Evolutionary conservation across 352 stramenopile genomes (phyloP).

Genomic region (Pythium guiyangense): DNA sequence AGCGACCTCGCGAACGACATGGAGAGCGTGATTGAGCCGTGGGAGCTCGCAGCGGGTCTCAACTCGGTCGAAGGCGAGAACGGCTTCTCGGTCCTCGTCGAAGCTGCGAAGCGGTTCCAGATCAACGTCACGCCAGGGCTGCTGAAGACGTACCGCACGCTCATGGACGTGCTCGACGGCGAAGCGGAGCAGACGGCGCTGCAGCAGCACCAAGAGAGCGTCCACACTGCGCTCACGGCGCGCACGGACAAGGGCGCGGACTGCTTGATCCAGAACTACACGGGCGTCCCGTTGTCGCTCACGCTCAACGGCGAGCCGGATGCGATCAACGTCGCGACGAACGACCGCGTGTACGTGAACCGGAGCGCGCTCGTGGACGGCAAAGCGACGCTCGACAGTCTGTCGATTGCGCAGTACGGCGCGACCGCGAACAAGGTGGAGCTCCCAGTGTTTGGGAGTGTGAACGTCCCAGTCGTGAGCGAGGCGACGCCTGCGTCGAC

Average conservation of each 20-base stretch:
- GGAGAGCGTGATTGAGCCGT: slow-evolving; percentile 72
- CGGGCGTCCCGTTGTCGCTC: slow-evolving; percentile 50
- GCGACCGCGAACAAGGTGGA: slow-evolving; percentile 26
- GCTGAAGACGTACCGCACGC: slow-evolving; percentile 66
- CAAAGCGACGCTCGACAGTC: slow-evolving; percentile 29
- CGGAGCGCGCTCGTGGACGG: slow-evolving; percentile 25
- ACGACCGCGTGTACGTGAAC: slow-evolving; percentile 41
- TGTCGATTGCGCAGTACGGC: slow-evolving; percentile 67
- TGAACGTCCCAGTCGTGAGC: slow-evolving; percentile 53
- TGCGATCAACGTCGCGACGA: slow-evolving; percentile 33
- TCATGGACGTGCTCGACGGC: slow-evolving; percentile 75
- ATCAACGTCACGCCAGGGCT: slow-evolving; percentile 72
- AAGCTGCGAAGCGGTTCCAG: slow-evolving; percentile 67
- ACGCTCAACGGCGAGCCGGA: slow-evolving; percentile 36
- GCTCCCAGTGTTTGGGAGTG: slow-evolving; percentile 53
- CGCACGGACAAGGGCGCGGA: slow-evolving; percentile 38
- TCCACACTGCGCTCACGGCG: slow-evolving; percentile 29
- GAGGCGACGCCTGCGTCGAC: slow-evolving; percentile 28
- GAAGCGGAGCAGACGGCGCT: slow-evolving; percentile 54
- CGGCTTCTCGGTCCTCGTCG: slow-evolving; percentile 51
- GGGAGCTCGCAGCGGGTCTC: slow-evolving; percentile 52
- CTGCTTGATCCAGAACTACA: slow-evolving; percentile 71
- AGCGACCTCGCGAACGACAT: slow-evolving; percentile 65
- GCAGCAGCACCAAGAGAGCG: slow-evolving; percentile 61
- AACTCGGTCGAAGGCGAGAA: slow-evolving; percentile 54